phyloP scores from a whole-genome alignment of 2,329 filamentous ascomycete genomes.

The Hypoxylon sp. region DNA sequence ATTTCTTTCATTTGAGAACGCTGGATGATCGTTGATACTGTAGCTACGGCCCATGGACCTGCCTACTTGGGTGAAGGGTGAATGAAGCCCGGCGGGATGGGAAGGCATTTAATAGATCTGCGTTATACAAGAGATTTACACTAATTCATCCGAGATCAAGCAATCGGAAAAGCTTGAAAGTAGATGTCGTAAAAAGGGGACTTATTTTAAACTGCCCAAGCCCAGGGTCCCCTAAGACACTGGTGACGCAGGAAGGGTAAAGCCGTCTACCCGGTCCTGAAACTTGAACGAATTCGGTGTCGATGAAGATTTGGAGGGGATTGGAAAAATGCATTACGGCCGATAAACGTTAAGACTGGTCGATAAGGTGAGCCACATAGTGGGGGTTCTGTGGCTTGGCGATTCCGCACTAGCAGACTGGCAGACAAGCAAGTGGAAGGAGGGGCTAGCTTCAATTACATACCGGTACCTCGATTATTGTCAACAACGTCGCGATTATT shows the following conservation, averaged over 20 bases:
- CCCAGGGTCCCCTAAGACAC: slow-evolving; percentile 13
- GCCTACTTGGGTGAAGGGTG: slow-evolving; percentile 30
- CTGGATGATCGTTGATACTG: slow-evolving; percentile 5
- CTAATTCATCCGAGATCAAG: slow-evolving; percentile 33
- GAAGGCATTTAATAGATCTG: slow-evolving; percentile 28
- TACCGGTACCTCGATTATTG: neutral
- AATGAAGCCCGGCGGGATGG: slow-evolving; percentile 20
- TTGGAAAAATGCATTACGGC: neutral
- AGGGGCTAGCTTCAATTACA: slow-evolving; percentile 11
- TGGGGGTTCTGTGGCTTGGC: slow-evolving; percentile 30
- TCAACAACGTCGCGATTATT: slow-evolving; percentile 4
- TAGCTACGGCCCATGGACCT: slow-evolving; percentile 28
- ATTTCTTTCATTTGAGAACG: slow-evolving; percentile 8
- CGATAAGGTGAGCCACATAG: slow-evolving; percentile 36
- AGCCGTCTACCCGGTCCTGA: slow-evolving; percentile 23
- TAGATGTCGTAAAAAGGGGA: slow-evolving; percentile 9
- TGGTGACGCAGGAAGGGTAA: slow-evolving; percentile 34
- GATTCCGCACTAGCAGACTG: neutral
- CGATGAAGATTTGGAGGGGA: slow-evolving; percentile 10
- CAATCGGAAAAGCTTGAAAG: slow-evolving; percentile 18
- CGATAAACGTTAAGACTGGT: neutral
- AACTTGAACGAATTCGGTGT: slow-evolving; percentile 15
- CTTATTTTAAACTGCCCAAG: slow-evolving; percentile 16
- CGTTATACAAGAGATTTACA: slow-evolving; percentile 24
- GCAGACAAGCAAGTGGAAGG: neutral